Conservation (phyloP, 1,284 basidiomycete species). For the Coniferiporia sulphurascens region DNA sequence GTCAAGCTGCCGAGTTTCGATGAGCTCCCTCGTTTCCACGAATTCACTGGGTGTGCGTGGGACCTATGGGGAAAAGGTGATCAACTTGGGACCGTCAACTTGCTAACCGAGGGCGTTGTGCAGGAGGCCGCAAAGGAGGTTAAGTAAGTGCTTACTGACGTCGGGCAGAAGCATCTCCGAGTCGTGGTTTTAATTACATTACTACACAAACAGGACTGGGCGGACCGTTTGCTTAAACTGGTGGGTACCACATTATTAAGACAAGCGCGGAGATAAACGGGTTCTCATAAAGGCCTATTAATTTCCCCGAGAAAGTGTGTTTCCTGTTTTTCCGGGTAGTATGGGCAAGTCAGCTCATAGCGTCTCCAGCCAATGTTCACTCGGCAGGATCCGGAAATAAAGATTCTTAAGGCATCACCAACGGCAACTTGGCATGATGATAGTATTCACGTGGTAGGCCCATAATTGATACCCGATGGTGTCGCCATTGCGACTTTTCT, state of each 20-base stretch:
- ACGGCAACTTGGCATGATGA: constrained; percentile 47
- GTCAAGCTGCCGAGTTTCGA: constrained; percentile 51
- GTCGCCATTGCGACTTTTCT: not conserved
- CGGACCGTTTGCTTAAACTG: constrained; percentile 58
- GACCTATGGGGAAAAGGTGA: constrained; percentile 66
- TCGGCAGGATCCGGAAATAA: constrained; percentile 49
- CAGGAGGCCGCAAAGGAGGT: constrained; percentile 63
- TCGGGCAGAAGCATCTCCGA: constrained; percentile 2
- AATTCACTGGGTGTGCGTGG: constrained; percentile 65
- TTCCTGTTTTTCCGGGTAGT: too few relatives aligned
- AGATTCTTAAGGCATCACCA: constrained; percentile 27
- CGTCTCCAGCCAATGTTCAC: constrained; percentile 49
- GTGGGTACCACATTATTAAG: constrained; percentile 32
- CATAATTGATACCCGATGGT: not conserved
- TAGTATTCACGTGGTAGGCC: constrained; percentile 55
- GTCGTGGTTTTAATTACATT: constrained; percentile 10
- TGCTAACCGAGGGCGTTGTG: constrained; percentile 62
- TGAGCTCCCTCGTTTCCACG: constrained; percentile 54
- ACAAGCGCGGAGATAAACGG: not conserved
- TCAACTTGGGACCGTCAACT: constrained; percentile 65
- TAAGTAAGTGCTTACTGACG: constrained; percentile 35
- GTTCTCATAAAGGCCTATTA: constrained; percentile 47
- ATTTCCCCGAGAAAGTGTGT: constrained; percentile 50
- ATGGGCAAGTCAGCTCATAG: constrained; percentile 28
- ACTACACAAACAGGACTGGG: constrained; percentile 39